Base-by-base conservation (phyloP, 148 eudicot genomes). In the Nepenthes mirabilis region DNA sequence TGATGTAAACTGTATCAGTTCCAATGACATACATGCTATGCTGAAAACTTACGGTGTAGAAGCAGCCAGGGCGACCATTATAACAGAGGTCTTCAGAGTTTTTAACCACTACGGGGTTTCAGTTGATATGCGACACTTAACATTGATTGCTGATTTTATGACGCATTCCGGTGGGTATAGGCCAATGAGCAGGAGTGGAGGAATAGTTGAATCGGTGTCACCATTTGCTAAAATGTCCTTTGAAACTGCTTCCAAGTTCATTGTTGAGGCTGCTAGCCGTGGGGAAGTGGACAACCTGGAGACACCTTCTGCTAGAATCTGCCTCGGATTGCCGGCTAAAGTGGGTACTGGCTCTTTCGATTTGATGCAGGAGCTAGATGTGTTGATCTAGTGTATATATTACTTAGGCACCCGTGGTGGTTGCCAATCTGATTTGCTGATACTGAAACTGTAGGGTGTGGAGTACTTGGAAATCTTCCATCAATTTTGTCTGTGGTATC, bases 311-410 rank as follows among this genome's bases (percentile, higher is more conserved):
- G 70, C 99, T 14, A 77, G 99, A 64, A 76, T 94, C 12, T 80
- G 88, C 67, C 82, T 94, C 12, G 99, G 99, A 11, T 68, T 94
- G 82, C 99, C 97, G 36, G 90, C 81, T 14, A 89, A 94, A 71
- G 78, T 89, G 67, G 99, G 99, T 52, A 94, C 99, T 35, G 99
- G 97, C 12, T 77, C 82, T 71, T 89, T 94, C 59, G 99, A 89
- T 64, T 60, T 94, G 80, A 74, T 94, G 90, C 95, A 94, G 37
- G 68, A 79, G 37, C 35, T 93, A 60, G 88, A 82, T 37, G 57
- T 78, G 2, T 83, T 65, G 65, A 40, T 45, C 34, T 11, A 23
- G 64, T 11, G 54, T 47, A 12, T n/a, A 52, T 1, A 13, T 11
- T 52, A 50, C 23, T 5, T 11, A 0, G 23, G 13, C 13, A 11